These are phyloP conservation scores for Lophiostoma macrostomum DNA, from an alignment of 495 filamentous ascomycete genomes.

Conservation along the genomic window DNA sequence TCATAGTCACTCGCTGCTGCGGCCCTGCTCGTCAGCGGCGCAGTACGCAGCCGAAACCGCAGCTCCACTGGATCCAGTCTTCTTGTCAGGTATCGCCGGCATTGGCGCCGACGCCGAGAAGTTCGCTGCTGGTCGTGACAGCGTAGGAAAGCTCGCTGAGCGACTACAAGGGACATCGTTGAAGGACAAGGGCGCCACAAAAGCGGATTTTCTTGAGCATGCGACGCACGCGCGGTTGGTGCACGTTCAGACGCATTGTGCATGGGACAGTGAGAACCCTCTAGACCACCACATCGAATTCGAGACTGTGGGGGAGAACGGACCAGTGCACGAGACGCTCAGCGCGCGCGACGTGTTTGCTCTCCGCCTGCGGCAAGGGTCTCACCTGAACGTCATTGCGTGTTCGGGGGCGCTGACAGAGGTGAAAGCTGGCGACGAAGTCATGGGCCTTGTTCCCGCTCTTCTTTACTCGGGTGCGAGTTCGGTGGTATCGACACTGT, in stretches of 20 bases:
- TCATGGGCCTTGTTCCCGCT: slow-evolving; percentile 1
- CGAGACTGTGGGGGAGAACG: not conserved
- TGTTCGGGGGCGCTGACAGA: not conserved
- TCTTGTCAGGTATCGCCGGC: too few species aligned
- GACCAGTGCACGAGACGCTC: not conserved
- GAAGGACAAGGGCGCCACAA: not conserved
- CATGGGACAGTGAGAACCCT: not conserved
- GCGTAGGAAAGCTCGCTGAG: too few species aligned
- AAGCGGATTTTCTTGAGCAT: not conserved
- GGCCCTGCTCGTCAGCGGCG: too few species aligned
- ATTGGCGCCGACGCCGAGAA: too few species aligned
- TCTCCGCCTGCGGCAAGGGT: not conserved
- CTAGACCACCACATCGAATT: not conserved
- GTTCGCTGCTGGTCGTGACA: too few species aligned
- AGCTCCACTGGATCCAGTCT: too few species aligned
- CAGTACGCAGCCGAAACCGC: too few species aligned
- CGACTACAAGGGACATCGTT: not conserved
- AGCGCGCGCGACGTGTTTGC: not conserved
- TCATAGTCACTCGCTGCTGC: too few species aligned
- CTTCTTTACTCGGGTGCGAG: not conserved
- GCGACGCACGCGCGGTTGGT: not conserved
- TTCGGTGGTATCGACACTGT: not conserved
- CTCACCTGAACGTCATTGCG: not conserved
- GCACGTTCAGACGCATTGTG: slow-evolving; percentile 1
- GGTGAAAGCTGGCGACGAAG: not conserved